These are phyloP conservation scores for Globisporangium sylvaticum DNA, from an alignment of 352 stramenopile genomes.

Conservation along the genomic window DNA sequence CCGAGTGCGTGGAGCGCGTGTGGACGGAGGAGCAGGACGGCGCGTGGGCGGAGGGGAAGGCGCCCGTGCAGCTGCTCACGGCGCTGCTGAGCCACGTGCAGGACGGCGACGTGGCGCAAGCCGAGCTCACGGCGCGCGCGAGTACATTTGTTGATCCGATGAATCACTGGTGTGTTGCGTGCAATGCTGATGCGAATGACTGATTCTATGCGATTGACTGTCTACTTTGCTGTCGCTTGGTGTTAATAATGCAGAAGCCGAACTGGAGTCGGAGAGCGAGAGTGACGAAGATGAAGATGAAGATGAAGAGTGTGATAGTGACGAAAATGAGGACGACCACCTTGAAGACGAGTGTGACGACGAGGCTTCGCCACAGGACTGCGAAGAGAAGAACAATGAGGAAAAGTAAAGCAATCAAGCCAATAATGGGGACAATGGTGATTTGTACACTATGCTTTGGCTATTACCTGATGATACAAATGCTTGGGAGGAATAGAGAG, in stretches of 20 bases:
- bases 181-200: background rate
- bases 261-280: conserved; percentile 36
- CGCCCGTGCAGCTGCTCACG: conserved; percentile 48
- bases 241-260: conserved; percentile 19
- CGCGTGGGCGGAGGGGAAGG: conserved; percentile 59
- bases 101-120: conserved; percentile 47
- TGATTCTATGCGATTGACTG: background rate
- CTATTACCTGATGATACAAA: background rate
- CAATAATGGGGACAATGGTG: background rate
- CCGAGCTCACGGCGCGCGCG: conserved; percentile 36
- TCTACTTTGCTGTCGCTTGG: background rate
- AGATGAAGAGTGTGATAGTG: conserved; percentile 19
- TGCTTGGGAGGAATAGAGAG: background rate
- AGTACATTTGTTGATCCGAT: conserved; percentile 28
- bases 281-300: conserved; percentile 46
- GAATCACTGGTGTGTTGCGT: background rate
- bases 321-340: conserved; percentile 16
- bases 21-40: conserved; percentile 64
- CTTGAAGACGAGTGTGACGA: conserved; percentile 14
- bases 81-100: conserved; percentile 53
- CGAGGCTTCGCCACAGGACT: conserved; percentile 23
- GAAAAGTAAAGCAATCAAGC: conserved; percentile 3
- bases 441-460: background rate
- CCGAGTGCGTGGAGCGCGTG: conserved; percentile 47
- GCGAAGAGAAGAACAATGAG: conserved; percentile 16